phyloP scores from a whole-genome alignment of 1,139 yeast genomes.

The Scheffersomyces quercinus region DNA sequence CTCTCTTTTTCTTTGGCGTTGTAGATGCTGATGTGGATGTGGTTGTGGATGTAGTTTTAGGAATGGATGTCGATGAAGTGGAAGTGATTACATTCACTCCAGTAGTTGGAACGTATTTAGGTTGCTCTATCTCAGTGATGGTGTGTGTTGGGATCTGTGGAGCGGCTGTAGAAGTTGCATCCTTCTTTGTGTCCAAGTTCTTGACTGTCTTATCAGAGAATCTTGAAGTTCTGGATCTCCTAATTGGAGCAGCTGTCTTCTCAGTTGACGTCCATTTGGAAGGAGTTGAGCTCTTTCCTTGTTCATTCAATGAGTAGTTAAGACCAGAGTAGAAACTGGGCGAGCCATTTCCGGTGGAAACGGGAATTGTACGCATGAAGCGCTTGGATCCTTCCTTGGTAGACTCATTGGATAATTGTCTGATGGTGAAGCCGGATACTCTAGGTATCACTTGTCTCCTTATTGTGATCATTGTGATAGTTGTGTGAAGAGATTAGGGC shows the following conservation, averaged over 20 bases:
- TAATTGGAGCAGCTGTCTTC: slow-evolving; percentile 18
- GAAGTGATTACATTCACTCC: slow-evolving; percentile 2
- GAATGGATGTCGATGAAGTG: not conserved
- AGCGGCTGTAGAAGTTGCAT: not conserved
- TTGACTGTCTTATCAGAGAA: slow-evolving; percentile 23
- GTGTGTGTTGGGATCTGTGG: not conserved
- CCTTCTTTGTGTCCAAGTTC: slow-evolving; percentile 4
- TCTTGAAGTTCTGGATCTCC: slow-evolving; percentile 42
- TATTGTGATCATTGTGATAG: no score
- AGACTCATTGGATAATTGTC: slow-evolving; percentile 28
- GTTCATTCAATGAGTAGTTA: slow-evolving; percentile 17
- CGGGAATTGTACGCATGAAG: slow-evolving; percentile 45
- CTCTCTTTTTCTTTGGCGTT: slow-evolving; percentile 57
- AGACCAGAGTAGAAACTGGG: slow-evolving; percentile 31
- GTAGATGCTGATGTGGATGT: slow-evolving; percentile 8
- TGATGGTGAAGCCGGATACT: slow-evolving; percentile 9
- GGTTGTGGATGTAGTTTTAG: slow-evolving; percentile 4
- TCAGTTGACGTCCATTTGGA: slow-evolving; percentile 21
- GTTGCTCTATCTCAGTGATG: slow-evolving; percentile 1
- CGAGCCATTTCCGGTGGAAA: slow-evolving; percentile 17
- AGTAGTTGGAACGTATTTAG: not conserved
- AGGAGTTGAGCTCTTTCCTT: slow-evolving; percentile 14
- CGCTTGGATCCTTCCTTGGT: slow-evolving; percentile 32
- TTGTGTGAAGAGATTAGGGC: no score
- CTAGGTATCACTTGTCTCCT: no score